Conservation (phyloP, 73 alveolate genomes). For the Blepharisma japonicum region DNA sequence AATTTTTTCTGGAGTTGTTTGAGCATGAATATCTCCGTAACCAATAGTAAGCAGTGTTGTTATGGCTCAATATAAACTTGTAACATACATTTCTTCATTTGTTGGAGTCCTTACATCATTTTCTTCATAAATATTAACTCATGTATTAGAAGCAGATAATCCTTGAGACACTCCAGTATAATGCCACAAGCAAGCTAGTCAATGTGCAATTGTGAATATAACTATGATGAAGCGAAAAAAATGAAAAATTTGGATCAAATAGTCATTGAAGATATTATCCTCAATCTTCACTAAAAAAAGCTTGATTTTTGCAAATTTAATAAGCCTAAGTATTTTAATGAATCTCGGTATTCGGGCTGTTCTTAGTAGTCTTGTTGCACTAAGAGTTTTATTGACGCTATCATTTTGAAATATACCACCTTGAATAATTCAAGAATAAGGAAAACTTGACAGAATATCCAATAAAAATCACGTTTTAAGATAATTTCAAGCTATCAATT, state of each 20-base stretch:
- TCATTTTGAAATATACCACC: background rate
- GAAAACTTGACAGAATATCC: slow-evolving; percentile 23
- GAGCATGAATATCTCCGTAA: slow-evolving; percentile 70
- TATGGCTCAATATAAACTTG: slow-evolving; percentile 48
- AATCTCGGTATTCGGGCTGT: background rate
- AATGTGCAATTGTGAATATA: slow-evolving; percentile 29
- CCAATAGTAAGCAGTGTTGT: slow-evolving; percentile 68
- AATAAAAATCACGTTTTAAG: background rate
- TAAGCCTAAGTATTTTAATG: background rate
- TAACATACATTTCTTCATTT: slow-evolving; percentile 31
- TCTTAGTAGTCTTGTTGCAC: slow-evolving; percentile 2
- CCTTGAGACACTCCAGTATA: slow-evolving; percentile 29
- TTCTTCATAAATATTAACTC: slow-evolving; percentile 20
- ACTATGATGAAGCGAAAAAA: slow-evolving; percentile 3
- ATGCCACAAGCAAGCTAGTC: slow-evolving; percentile 42
- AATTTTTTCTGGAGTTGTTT: slow-evolving; percentile 41
- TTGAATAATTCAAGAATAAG: slow-evolving; percentile 20
- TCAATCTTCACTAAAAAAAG: background rate
- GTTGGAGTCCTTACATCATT: background rate
- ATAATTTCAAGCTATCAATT: background rate
- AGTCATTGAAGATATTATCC: background rate
- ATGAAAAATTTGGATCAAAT: slow-evolving; percentile 17
- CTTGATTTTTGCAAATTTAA: background rate
- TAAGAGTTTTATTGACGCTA: background rate
- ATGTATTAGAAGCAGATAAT: slow-evolving; percentile 8